Percentiles rank a stretch among this genome's conserved stretches.
These are phyloP conservation scores for Penicillium sp. DNA, from an alignment of 2,329 filamentous ascomycete genomes.

Conservation along the genomic window DNA sequence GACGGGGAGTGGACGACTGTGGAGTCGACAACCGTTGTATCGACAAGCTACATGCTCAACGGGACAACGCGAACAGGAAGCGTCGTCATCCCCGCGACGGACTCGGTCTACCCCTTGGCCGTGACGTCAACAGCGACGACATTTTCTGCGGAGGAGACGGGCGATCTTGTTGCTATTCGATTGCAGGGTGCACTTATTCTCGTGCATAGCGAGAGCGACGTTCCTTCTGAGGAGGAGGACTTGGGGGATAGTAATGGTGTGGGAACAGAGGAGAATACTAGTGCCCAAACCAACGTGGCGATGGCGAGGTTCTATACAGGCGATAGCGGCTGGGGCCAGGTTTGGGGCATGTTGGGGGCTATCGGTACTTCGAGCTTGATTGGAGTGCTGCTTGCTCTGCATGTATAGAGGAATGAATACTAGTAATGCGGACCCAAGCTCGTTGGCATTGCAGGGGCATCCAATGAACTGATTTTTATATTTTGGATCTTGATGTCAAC, in stretches of 20 bases:
- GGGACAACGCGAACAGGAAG: background rate
- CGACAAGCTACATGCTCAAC: background rate
- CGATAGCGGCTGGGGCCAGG: too few species aligned
- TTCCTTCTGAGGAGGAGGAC: background rate
- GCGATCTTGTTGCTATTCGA: background rate
- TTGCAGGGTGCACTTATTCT: background rate
- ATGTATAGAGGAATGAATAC: background rate
- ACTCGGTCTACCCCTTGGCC: background rate
- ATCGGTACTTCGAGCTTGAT: background rate
- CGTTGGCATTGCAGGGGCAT: too few species aligned
- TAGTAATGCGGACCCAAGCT: too few species aligned
- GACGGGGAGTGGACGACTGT: background rate
- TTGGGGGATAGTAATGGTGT: background rate
- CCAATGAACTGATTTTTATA: too few species aligned
- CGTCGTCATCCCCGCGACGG: background rate
- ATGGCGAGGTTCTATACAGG: background rate
- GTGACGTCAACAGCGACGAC: background rate
- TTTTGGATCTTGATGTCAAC: too few species aligned
- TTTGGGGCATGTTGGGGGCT: background rate
- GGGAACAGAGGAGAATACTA: background rate
- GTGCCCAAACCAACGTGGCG: background rate
- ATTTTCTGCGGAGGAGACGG: background rate
- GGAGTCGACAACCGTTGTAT: background rate
- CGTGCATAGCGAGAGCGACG: background rate
- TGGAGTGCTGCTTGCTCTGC: background rate